phyloP scores from a whole-genome alignment of 2,329 filamentous ascomycete species.

The Aspergillus japonicus region DNA sequence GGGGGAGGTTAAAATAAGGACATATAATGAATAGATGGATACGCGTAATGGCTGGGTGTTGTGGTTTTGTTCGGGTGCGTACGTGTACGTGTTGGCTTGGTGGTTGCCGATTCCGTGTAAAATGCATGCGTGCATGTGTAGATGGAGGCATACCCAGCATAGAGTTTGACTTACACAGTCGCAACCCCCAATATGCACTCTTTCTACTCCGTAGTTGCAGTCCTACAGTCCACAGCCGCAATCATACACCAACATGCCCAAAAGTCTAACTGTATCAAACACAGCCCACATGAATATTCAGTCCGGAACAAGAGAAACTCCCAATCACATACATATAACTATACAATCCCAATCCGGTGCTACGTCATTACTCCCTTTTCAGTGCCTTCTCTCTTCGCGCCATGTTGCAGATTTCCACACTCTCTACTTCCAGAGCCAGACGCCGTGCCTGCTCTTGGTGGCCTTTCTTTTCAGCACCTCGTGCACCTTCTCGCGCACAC shows the following conservation, averaged over 20 bases:
- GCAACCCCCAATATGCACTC: too few relatives aligned
- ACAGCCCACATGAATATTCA: neutral
- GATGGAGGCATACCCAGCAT: neutral
- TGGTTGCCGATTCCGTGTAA: too few relatives aligned
- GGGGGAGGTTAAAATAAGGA: neutral
- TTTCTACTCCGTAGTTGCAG: too few relatives aligned
- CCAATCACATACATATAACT: neutral
- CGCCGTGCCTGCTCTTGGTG: neutral
- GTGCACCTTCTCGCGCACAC: constrained; percentile 64
- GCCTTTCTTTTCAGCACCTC: constrained; percentile 62
- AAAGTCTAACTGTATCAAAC: neutral
- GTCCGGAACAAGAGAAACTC: constrained; percentile 28
- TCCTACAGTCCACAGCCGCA: too few relatives aligned
- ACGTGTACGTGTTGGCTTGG: too few relatives aligned
- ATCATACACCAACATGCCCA: too few relatives aligned
- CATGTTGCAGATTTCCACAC: neutral
- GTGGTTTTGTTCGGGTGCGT: too few relatives aligned
- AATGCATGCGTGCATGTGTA: neutral
- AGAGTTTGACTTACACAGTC: too few relatives aligned
- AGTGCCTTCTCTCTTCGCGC: neutral
- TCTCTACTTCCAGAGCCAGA: neutral
- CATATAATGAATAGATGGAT: too few relatives aligned
- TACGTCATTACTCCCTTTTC: neutral
- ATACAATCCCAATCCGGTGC: neutral
- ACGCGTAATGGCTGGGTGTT: too few relatives aligned